Percentiles rank a stretch among this genome's conserved stretches.
Conservation (phyloP, 2,329 filamentous ascomycete genomes). For the Colletotrichum scovillei region DNA sequence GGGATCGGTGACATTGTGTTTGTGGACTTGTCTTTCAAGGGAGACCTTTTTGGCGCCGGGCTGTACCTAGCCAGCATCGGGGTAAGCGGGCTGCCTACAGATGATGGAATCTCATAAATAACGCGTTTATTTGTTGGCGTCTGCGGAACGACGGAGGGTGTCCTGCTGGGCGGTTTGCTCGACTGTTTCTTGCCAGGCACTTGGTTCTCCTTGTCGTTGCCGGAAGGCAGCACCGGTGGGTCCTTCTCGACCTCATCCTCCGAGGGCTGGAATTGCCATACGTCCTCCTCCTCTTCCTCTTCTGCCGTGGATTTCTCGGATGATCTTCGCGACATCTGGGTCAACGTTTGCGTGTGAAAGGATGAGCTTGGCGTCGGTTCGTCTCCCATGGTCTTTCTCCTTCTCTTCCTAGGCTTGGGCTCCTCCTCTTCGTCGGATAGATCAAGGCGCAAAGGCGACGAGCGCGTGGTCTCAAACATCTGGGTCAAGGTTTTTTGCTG, state of each 20-base stretch:
- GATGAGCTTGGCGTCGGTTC: slow-evolving; percentile 41
- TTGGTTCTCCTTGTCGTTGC: slow-evolving; percentile 47
- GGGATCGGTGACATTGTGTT: slow-evolving; percentile 36
- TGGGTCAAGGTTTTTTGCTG: slow-evolving; percentile 57
- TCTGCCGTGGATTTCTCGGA: slow-evolving; percentile 47
- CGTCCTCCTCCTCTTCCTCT: slow-evolving; percentile 26
- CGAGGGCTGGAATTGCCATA: slow-evolving; percentile 48
- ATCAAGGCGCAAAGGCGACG: slow-evolving; percentile 34
- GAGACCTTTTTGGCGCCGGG: slow-evolving; percentile 47
- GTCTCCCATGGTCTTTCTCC: slow-evolving; percentile 47
- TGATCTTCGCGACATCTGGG: slow-evolving; percentile 54
- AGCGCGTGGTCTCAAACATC: slow-evolving; percentile 50
- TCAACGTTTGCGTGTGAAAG: slow-evolving; percentile 56
- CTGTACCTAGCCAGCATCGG: slow-evolving; percentile 54
- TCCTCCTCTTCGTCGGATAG: slow-evolving; percentile 42
- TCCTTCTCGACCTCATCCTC: slow-evolving; percentile 48
- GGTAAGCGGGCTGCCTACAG: slow-evolving; percentile 55
- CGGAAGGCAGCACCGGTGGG: slow-evolving; percentile 48
- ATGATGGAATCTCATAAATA: slow-evolving; percentile 57
- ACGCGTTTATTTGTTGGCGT: slow-evolving; percentile 50
- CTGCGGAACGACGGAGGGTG: slow-evolving; percentile 51
- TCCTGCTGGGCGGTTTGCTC: slow-evolving; percentile 44
- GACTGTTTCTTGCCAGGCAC: slow-evolving; percentile 38
- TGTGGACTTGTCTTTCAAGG: slow-evolving; percentile 50
- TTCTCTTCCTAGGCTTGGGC: slow-evolving; percentile 21